Percentiles rank a stretch among this genome's conserved stretches.
These are phyloP conservation scores for Nannochloropsis salina DNA, from an alignment of 108 stramenopile species.

Conservation along the genomic window DNA sequence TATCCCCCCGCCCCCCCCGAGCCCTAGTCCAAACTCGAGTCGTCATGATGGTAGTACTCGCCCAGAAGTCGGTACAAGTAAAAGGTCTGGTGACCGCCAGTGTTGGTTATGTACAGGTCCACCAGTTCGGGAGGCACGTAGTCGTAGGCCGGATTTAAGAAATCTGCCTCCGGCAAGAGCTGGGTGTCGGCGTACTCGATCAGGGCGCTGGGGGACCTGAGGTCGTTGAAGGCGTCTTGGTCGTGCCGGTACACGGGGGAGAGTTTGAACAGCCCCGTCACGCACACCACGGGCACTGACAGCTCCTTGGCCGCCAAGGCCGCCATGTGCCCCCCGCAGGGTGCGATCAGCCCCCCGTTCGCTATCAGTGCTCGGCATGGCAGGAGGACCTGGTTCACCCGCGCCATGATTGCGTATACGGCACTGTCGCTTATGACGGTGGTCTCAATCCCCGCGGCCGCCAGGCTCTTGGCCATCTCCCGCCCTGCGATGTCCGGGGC, in stretches of 20 bases:
- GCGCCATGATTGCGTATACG: slow-evolving; percentile 74
- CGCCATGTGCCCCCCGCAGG: slow-evolving; percentile 78
- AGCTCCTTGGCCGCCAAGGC: slow-evolving; percentile 85
- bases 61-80: slow-evolving; percentile 87
- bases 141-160: slow-evolving; percentile 86
- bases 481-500: slow-evolving; percentile 69
- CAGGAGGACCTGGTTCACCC: slow-evolving; percentile 78
- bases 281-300: slow-evolving; percentile 81
- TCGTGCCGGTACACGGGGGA: slow-evolving; percentile 95
- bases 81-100: slow-evolving; percentile 87
- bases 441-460: slow-evolving; percentile 70
- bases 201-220: slow-evolving; percentile 65
- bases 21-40: slow-evolving; percentile 60
- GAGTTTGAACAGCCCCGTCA: slow-evolving; percentile 91
- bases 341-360: slow-evolving; percentile 86
- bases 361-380: slow-evolving; percentile 92
- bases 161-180: slow-evolving; percentile 48
- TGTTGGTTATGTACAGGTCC: slow-evolving; percentile 84
- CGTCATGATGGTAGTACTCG: slow-evolving; percentile 87
- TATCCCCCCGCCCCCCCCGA: too few relatives aligned
- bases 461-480: slow-evolving; percentile 69
- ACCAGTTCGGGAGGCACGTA: slow-evolving; percentile 87
- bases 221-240: slow-evolving; percentile 82
- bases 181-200: slow-evolving; percentile 66
- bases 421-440: slow-evolving; percentile 69